phyloP scores from a whole-genome alignment of 1,284 basidiomycete species.

The Cutaneotrichosporon curvatum region DNA sequence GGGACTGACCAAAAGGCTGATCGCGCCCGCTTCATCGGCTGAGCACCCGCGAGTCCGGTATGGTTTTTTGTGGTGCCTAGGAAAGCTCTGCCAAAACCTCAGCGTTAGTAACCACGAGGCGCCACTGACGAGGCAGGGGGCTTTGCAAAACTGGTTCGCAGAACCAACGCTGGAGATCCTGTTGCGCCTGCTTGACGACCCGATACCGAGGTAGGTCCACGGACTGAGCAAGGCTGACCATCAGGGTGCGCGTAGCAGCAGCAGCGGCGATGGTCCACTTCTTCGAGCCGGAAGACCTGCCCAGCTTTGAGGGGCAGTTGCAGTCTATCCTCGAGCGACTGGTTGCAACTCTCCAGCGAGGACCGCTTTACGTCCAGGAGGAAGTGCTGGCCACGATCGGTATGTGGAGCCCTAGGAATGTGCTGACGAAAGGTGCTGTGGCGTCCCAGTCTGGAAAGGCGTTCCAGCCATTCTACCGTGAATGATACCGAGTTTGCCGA shows the following conservation, averaged over 20 bases:
- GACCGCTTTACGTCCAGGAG: slow-evolving; percentile 63
- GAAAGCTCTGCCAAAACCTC: slow-evolving; percentile 73
- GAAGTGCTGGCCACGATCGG: slow-evolving; percentile 64
- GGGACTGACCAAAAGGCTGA: slow-evolving; percentile 64
- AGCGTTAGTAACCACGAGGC: slow-evolving; percentile 51
- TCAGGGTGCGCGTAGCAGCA: slow-evolving; percentile 72
- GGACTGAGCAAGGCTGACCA: no score
- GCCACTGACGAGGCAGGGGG: slow-evolving; percentile 18
- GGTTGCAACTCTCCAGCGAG: slow-evolving; percentile 5
- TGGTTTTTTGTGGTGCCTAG: slow-evolving; percentile 78
- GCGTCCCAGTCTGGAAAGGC: slow-evolving; percentile 65
- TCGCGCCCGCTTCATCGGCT: slow-evolving; percentile 67
- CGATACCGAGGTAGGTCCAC: slow-evolving; percentile 58
- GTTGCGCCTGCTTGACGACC: slow-evolving; percentile 65
- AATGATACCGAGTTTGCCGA: neutral
- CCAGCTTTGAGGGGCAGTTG: slow-evolving; percentile 64
- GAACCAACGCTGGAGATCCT: slow-evolving; percentile 53
- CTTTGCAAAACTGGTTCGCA: slow-evolving; percentile 24
- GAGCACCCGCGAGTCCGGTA: slow-evolving; percentile 71
- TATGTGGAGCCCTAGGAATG: slow-evolving; percentile 5
- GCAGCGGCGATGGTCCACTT: slow-evolving; percentile 82
- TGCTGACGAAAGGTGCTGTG: slow-evolving; percentile 59
- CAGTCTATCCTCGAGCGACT: slow-evolving; percentile 31
- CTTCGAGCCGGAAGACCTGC: slow-evolving; percentile 69
- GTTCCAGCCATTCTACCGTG: slow-evolving; percentile 31